Evolutionary conservation across 2,329 filamentous ascomycete species (phyloP).

Genomic region (Lanzia echinophila): DNA sequence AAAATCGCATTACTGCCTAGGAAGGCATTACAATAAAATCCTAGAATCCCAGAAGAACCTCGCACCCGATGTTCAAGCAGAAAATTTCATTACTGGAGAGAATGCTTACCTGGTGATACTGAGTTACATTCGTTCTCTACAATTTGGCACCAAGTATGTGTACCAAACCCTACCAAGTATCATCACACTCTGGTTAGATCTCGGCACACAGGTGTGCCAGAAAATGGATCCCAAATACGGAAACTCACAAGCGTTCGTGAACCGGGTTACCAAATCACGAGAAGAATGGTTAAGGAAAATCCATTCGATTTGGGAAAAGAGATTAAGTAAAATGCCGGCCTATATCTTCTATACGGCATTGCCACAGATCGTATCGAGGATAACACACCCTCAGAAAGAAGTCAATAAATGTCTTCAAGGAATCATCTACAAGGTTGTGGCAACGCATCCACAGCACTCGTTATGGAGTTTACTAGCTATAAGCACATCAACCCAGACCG

Average conservation of each 20-base stretch:
- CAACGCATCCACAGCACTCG: constrained; percentile 81
- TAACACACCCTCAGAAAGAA: constrained; percentile 73
- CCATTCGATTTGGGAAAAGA: constrained; percentile 72
- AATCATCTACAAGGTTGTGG: constrained; percentile 82
- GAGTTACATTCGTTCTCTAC: constrained; percentile 82
- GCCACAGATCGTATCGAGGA: constrained; percentile 91
- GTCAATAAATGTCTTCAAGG: constrained; percentile 71
- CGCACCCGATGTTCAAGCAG: constrained; percentile 67
- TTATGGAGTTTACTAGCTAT: constrained; percentile 88
- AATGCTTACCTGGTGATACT: constrained; percentile 84
- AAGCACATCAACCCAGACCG: constrained; percentile 69
- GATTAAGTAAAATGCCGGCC: constrained; percentile 63
- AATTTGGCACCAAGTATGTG: constrained; percentile 88
- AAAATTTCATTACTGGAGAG: constrained; percentile 73
- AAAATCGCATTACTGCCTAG: constrained; percentile 94
- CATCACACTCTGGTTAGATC: constrained; percentile 88
- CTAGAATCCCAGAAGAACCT: constrained; percentile 81
- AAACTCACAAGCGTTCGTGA: constrained; percentile 41
- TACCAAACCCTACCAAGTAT: constrained; percentile 91
- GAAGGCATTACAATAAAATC: constrained; percentile 94
- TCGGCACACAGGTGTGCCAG: constrained; percentile 69
- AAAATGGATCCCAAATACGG: constrained; percentile 41
- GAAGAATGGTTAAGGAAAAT: constrained; percentile 61
- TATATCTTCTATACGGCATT: constrained; percentile 78
- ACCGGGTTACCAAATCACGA: constrained; percentile 48